phyloP scores from a whole-genome alignment of 805 yeast genomes.

The Candida morakotiae region DNA sequence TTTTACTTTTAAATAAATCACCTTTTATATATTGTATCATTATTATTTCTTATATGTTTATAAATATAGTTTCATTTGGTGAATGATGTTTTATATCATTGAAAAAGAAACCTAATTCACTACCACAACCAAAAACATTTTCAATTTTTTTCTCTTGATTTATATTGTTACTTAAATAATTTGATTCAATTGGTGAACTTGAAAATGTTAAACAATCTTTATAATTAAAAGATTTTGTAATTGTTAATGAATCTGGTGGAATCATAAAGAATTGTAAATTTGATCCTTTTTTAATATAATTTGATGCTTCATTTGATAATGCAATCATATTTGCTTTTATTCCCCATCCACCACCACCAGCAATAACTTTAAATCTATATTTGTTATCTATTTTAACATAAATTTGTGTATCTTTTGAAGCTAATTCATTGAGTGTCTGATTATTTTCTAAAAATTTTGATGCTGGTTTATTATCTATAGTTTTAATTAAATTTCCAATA shows the following conservation, averaged over 20 bases:
- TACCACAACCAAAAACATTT: conserved; percentile 28
- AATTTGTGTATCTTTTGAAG: conserved; percentile 42
- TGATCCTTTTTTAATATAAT: conserved; percentile 43
- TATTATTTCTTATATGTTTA: too few relatives aligned
- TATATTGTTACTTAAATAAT: conserved; percentile 11
- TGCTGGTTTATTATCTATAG: conserved; percentile 53
- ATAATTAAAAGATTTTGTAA: conserved; percentile 13
- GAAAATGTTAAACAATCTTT: conserved; percentile 20
- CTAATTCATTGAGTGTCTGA: conserved; percentile 31
- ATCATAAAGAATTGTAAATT: conserved; percentile 44
- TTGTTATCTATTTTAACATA: conserved; percentile 26
- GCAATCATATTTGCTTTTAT: conserved; percentile 64
- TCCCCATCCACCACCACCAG: conserved; percentile 80
- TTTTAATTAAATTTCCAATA: conserved; percentile 57
- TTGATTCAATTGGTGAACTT: conserved; percentile 27
- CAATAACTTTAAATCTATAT: conserved; percentile 49
- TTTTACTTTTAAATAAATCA: conserved; percentile 44
- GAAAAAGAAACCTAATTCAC: conserved; percentile 26
- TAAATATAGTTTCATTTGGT: conserved; percentile 21
- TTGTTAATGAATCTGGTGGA: conserved; percentile 26
- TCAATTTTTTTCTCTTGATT: conserved; percentile 8
- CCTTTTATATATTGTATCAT: conserved; percentile 46
- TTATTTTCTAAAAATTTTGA: conserved; percentile 51
- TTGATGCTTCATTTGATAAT: conserved; percentile 53
- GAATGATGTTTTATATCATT: conserved; percentile 24